Evolutionary conservation across 2,329 filamentous ascomycete genomes (phyloP).

Genomic region (Eutypella sp.): DNA sequence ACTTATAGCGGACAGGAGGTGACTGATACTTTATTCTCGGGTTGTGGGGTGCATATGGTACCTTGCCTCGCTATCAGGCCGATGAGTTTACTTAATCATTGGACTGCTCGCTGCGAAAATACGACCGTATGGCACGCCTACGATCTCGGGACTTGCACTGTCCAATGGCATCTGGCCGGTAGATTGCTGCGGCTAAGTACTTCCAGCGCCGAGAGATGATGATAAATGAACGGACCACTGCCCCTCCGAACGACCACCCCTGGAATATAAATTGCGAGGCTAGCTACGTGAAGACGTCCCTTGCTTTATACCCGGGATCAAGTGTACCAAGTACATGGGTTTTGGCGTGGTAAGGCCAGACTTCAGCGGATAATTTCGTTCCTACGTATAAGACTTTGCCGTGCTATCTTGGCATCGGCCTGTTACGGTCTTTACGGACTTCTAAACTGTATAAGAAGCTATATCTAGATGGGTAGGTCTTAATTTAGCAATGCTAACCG

Average conservation of each 20-base stretch:
- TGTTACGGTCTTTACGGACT: too few species aligned
- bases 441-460: too few species aligned
- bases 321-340: too few species aligned
- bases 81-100: neutral
- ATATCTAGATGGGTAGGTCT: too few species aligned
- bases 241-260: neutral
- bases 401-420: too few species aligned
- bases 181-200: neutral
- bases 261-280: neutral
- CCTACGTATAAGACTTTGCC: too few species aligned
- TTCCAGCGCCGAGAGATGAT: neutral
- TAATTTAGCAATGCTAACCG: too few species aligned
- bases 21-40: neutral
- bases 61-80: neutral
- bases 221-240: too few species aligned
- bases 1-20: neutral
- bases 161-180: neutral
- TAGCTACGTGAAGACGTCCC: too few species aligned
- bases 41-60: neutral
- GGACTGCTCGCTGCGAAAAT: neutral
- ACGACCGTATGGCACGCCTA: neutral
- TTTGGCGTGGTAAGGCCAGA: too few species aligned
- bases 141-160: neutral
- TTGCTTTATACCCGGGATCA: too few species aligned
- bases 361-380: too few species aligned